Conservation (phyloP, 768 basidiomycete species). For the Lentinus tigrinus region DNA sequence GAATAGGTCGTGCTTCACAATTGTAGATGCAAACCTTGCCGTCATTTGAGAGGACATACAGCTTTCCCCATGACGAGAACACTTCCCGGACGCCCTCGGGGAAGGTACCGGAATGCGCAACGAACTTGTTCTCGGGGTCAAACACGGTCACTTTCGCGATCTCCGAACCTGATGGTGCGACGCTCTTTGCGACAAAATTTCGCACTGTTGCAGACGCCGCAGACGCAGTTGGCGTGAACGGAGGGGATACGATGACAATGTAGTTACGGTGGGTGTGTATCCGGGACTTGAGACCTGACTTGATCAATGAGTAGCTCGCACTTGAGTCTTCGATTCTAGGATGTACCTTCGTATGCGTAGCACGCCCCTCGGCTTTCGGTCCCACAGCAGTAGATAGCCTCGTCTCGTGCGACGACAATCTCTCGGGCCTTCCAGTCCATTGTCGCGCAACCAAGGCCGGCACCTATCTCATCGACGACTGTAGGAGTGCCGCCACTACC, state of each 20-base stretch:
- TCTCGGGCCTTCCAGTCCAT: conserved; percentile 74
- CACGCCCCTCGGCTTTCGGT: conserved; percentile 80
- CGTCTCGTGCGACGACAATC: conserved; percentile 85
- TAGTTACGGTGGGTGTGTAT: conserved; percentile 79
- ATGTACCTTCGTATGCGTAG: conserved; percentile 87
- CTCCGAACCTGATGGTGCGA: conserved; percentile 48
- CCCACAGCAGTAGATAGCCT: conserved; percentile 86
- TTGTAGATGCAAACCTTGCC: conserved; percentile 54
- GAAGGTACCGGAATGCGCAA: conserved; percentile 81
- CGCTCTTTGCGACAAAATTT: conserved; percentile 59
- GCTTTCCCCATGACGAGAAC: conserved; percentile 76
- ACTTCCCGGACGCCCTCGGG: conserved; percentile 81
- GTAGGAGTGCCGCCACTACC: conserved; percentile 64
- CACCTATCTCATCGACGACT: conserved; percentile 85
- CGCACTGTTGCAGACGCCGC: conserved; percentile 75
- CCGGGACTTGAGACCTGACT: conserved; percentile 72
- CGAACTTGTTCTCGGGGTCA: conserved; percentile 88
- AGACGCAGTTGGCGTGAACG: conserved; percentile 64
- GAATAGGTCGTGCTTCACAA: background rate
- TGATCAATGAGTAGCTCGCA: background rate
- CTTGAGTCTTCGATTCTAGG: background rate
- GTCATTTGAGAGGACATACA: conserved; percentile 78
- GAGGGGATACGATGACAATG: conserved; percentile 87
- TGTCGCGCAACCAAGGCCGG: conserved; percentile 78
- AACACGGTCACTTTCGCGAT: conserved; percentile 82